phyloP scores from a whole-genome alignment of 768 basidiomycete genomes.

The Suillus decipiens region DNA sequence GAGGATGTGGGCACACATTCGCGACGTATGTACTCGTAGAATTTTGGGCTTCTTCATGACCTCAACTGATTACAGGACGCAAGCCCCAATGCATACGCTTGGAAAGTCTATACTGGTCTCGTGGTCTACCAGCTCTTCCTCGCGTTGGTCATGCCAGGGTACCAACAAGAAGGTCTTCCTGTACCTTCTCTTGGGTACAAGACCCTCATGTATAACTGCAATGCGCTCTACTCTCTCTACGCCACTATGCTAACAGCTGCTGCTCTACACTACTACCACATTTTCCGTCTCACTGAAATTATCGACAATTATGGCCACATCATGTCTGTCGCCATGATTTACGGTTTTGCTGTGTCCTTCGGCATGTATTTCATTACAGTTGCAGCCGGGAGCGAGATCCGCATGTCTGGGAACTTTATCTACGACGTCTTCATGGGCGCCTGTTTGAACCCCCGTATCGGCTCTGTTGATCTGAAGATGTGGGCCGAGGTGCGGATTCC shows the following conservation, averaged over 20 bases:
- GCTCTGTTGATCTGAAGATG: constrained; percentile 95
- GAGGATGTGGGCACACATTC: constrained; percentile 84
- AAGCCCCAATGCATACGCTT: constrained; percentile 84
- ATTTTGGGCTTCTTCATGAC: neutral
- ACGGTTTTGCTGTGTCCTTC: constrained; percentile 80
- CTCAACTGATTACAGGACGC: constrained; percentile 64
- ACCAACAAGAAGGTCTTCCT: constrained; percentile 91
- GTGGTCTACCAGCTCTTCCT: constrained; percentile 88
- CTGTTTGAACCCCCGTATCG: constrained; percentile 89
- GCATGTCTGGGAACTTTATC: constrained; percentile 93
- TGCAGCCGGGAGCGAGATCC: constrained; percentile 74
- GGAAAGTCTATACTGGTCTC: constrained; percentile 88
- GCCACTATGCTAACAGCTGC: constrained; percentile 75
- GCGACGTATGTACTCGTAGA: constrained; percentile 53
- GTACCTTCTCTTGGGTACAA: constrained; percentile 94
- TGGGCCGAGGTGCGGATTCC: constrained; percentile 97
- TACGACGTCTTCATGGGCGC: constrained; percentile 99
- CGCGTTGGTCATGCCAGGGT: constrained; percentile 90
- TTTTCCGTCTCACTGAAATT: constrained; percentile 91
- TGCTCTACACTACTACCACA: constrained; percentile 71
- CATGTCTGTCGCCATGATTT: constrained; percentile 95
- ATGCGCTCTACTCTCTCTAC: constrained; percentile 85
- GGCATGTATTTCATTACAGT: constrained; percentile 81
- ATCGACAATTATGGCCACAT: constrained; percentile 96
- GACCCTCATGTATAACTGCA: constrained; percentile 95